Evolutionary conservation across 345 rosid genomes (phyloP).

Genomic region (Pistacia vera): DNA sequence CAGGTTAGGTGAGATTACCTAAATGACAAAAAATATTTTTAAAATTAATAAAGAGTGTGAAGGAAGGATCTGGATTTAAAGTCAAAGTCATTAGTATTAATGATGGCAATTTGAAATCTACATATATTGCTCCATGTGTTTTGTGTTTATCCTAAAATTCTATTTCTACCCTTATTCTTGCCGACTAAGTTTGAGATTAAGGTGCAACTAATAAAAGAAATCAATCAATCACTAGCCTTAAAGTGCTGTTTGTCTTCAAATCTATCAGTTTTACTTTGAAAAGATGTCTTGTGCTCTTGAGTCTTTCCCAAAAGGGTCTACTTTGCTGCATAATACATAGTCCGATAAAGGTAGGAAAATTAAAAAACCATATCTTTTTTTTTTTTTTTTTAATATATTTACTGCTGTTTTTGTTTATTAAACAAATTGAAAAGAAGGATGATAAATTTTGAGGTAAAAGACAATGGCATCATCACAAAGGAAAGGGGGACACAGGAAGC

Average conservation of each 20-base stretch:
- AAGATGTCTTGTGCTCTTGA: no score
- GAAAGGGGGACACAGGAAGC: slow-evolving; percentile 13
- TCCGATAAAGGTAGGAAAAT: no score
- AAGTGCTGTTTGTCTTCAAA: background rate
- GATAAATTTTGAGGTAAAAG: no score
- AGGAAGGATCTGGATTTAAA: background rate
- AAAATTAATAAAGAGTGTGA: background rate
- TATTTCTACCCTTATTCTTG: slow-evolving; percentile 4
- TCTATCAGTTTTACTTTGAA: no score
- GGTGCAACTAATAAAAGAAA: background rate
- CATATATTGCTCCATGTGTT: background rate
- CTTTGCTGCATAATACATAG: no score
- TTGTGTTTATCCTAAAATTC: background rate
- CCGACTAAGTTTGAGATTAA: background rate
- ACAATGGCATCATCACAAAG: background rate
- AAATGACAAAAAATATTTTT: no score
- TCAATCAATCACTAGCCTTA: background rate
- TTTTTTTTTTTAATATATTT: no score
- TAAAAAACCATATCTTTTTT: no score
- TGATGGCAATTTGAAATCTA: background rate
- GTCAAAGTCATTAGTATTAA: slow-evolving; percentile 1
- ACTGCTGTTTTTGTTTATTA: no score
- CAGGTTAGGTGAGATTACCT: background rate
- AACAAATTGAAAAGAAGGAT: no score
- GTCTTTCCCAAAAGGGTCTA: no score